Percentiles rank a stretch among this genome's conserved stretches.
Evolutionary conservation across 306 rosid genomes (phyloP).

Genomic region (Dalbergia cochinchinensis): DNA sequence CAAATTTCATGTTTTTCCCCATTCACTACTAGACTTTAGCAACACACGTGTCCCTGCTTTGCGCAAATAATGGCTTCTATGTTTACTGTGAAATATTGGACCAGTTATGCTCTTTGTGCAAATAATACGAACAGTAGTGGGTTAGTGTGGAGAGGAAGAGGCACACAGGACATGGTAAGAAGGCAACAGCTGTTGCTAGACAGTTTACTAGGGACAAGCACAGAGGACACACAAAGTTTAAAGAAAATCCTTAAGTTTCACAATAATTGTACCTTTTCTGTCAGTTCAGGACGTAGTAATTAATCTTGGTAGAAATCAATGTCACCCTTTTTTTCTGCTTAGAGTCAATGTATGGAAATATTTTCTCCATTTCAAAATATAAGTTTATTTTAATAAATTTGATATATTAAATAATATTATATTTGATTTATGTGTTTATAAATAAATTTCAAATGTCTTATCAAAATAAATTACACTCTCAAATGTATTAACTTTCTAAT

Average conservation of each 20-base stretch:
- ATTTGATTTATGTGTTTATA: too few species aligned
- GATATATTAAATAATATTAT: too few species aligned
- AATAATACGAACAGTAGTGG: conserved; percentile 1
- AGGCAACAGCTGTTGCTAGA: conserved; percentile 53
- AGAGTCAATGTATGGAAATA: too few species aligned
- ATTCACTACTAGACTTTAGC: not conserved
- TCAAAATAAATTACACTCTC: too few species aligned
- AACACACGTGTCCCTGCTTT: conserved; percentile 37
- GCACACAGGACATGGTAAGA: conserved; percentile 45
- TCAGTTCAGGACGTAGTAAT: not conserved
- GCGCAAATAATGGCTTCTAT: conserved; percentile 12
- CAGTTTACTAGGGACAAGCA: conserved; percentile 54
- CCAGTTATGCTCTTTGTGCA: conserved; percentile 5
- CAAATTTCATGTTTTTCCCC: too few species aligned
- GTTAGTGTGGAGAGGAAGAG: conserved; percentile 18
- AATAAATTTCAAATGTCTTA: too few species aligned
- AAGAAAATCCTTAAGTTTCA: not conserved
- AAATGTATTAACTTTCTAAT: too few species aligned
- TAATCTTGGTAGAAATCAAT: not conserved
- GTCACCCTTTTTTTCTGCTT: too few species aligned
- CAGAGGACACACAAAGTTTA: conserved; percentile 17
- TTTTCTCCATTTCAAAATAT: too few species aligned
- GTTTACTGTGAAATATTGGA: conserved; percentile 33
- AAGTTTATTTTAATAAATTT: too few species aligned
- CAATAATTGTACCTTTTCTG: conserved; percentile 22